A percentile compares a stretch with the other conserved stretches of the same genome.
Conservation (phyloP, 2,329 filamentous ascomycete species). For the Penicillium psychrosexuale region DNA sequence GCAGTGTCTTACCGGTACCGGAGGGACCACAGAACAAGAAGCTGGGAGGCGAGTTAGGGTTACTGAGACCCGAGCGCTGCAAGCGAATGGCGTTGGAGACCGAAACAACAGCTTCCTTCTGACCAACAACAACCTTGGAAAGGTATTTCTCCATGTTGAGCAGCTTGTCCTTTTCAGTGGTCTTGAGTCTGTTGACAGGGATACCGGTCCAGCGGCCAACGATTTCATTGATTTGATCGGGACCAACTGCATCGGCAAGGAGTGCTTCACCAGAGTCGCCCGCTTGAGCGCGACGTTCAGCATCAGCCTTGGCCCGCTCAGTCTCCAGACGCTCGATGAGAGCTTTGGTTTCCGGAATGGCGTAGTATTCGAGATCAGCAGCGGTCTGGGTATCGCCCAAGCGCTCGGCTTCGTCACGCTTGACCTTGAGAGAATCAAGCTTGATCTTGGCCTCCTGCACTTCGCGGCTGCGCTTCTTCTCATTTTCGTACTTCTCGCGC, state of each 20-base stretch:
- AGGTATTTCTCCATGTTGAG: conserved; percentile 92
- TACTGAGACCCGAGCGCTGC: conserved; percentile 88
- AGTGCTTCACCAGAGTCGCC: conserved; percentile 67
- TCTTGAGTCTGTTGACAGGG: conserved; percentile 88
- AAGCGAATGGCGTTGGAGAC: conserved; percentile 95
- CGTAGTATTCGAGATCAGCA: conserved; percentile 94
- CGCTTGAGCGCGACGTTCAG: conserved; percentile 53
- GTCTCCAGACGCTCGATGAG: conserved; percentile 78
- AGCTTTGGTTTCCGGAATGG: conserved; percentile 84
- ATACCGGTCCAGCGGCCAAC: conserved; percentile 98
- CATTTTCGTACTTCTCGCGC: conserved; percentile 90
- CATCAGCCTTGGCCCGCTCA: conserved; percentile 76
- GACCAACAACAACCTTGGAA: conserved; percentile 80
- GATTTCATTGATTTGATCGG: conserved; percentile 98
- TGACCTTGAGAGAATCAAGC: conserved; percentile 84
- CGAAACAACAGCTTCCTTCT: conserved; percentile 86
- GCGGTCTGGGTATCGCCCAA: conserved; percentile 79
- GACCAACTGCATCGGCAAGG: conserved; percentile 88
- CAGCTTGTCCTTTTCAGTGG: conserved; percentile 97
- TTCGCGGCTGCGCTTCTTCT: conserved; percentile 84
- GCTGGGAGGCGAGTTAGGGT: conserved; percentile 94
- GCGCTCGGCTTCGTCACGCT: conserved; percentile 89
- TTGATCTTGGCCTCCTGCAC: conserved; percentile 95
- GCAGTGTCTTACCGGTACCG: conserved; percentile 94
- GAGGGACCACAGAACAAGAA: conserved; percentile 99